A percentile compares a stretch with the other conserved stretches of the same genome.
Conservation (phyloP, 495 filamentous ascomycete genomes). For the Aspergillus saccharolyticus region DNA sequence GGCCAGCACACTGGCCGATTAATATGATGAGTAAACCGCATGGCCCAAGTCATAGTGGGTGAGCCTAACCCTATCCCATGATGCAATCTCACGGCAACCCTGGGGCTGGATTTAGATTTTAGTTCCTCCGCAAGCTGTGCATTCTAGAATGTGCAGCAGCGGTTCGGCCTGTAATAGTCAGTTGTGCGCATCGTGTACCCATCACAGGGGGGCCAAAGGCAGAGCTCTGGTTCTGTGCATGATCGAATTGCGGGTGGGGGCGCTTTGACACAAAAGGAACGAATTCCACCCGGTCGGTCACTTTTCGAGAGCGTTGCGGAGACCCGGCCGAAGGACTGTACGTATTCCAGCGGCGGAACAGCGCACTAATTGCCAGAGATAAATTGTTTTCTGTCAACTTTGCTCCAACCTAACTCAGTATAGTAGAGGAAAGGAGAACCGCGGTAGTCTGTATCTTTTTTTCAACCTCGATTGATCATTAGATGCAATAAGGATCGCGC, state of each 20-base stretch:
- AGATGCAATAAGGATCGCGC: background rate
- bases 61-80: slow-evolving; percentile 1
- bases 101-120: background rate
- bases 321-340: too few relatives aligned
- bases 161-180: background rate
- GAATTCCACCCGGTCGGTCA: background rate
- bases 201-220: background rate
- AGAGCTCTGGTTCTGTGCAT: background rate
- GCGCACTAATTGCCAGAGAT: background rate
- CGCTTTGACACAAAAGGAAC: background rate
- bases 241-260: background rate
- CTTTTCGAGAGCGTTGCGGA: background rate
- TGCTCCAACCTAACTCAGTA: too few relatives aligned
- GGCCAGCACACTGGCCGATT: slow-evolving; percentile 1
- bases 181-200: background rate
- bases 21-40: background rate
- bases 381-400: background rate
- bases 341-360: background rate
- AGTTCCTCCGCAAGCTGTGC: background rate
- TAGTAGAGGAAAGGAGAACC: too few relatives aligned
- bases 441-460: too few relatives aligned
- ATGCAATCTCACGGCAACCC: background rate
- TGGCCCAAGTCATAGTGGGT: background rate
- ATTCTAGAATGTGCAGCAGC: slow-evolving; percentile 1
- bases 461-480: too few relatives aligned